A percentile compares a stretch with the other conserved stretches of the same genome.
Conservation (phyloP, 2,329 filamentous ascomycete species). For the Cercospora berteroae region DNA sequence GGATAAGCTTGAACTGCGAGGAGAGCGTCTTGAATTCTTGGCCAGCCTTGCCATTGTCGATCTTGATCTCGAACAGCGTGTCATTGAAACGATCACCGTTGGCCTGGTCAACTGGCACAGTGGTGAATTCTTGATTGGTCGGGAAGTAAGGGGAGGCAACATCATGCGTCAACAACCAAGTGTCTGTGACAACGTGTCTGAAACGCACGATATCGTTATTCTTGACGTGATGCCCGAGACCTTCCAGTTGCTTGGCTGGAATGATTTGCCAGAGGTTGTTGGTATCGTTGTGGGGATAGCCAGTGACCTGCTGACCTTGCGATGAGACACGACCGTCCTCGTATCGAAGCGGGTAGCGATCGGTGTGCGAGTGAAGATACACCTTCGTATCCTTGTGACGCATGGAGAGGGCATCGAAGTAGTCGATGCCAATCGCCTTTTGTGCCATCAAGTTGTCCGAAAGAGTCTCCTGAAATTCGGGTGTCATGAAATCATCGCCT, state of each 20-base stretch:
- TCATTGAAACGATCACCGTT: slow-evolving; percentile 75
- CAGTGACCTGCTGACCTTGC: slow-evolving; percentile 94
- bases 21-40: slow-evolving; percentile 89
- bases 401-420: slow-evolving; percentile 83
- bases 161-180: slow-evolving; percentile 86
- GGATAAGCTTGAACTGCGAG: slow-evolving; percentile 92
- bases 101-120: slow-evolving; percentile 69
- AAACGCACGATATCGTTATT: slow-evolving; percentile 86
- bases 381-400: slow-evolving; percentile 97
- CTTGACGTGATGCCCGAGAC: slow-evolving; percentile 64
- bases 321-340: slow-evolving; percentile 96
- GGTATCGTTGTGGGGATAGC: slow-evolving; percentile 96
- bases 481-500: slow-evolving; percentile 98
- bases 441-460: slow-evolving; percentile 91
- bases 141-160: slow-evolving; percentile 94
- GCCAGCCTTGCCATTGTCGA: slow-evolving; percentile 77
- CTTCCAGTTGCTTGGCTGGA: slow-evolving; percentile 59
- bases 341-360: slow-evolving; percentile 88
- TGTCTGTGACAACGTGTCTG: slow-evolving; percentile 81
- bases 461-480: slow-evolving; percentile 95
- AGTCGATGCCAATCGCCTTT: slow-evolving; percentile 81
- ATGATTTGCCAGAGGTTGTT: slow-evolving; percentile 98
- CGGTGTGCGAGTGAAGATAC: slow-evolving; percentile 89
- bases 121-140: slow-evolving; percentile 98
- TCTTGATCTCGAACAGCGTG: slow-evolving; percentile 86